Percentiles rank a stretch among this genome's conserved stretches.
These are phyloP conservation scores for Rubroshorea leprosula DNA, from an alignment of 345 rosid species.

Conservation along the genomic window DNA sequence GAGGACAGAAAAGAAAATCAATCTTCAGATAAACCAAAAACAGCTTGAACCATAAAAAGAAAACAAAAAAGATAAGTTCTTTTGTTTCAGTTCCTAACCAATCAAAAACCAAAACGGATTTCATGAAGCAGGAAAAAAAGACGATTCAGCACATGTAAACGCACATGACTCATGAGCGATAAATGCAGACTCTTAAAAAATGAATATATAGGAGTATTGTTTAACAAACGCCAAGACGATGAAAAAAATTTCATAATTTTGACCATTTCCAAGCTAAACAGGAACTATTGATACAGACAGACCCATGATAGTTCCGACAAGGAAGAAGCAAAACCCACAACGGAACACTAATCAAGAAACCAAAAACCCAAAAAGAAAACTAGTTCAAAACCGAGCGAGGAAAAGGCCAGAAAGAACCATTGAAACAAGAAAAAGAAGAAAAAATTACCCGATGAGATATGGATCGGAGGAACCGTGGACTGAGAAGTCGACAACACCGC, in stretches of 20 bases:
- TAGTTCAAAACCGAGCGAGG: conserved; percentile 9
- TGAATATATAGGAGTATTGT: neutral
- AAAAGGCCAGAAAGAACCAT: conserved; percentile 1
- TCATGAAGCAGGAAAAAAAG: neutral
- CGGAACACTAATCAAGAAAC: too few relatives aligned
- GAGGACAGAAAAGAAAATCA: neutral
- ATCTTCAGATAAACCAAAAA: neutral
- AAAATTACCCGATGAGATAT: conserved; percentile 64
- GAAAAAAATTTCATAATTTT: neutral
- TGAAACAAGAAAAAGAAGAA: neutral
- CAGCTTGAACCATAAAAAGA: neutral
- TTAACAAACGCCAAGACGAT: neutral
- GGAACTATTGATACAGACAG: neutral
- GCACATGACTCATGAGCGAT: neutral
- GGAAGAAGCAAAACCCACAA: neutral
- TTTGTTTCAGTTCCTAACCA: neutral
- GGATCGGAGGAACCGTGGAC: conserved; percentile 87
- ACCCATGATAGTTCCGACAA: neutral
- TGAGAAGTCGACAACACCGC: conserved; percentile 63
- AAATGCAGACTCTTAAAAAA: neutral
- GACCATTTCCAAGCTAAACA: neutral
- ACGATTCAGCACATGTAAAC: too few relatives aligned
- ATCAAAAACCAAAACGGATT: neutral
- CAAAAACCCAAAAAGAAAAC: neutral
- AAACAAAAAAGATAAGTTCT: neutral